These are phyloP conservation scores for Helminthosporium solani DNA, from an alignment of 2,329 filamentous ascomycete species.

Conservation along the genomic window DNA sequence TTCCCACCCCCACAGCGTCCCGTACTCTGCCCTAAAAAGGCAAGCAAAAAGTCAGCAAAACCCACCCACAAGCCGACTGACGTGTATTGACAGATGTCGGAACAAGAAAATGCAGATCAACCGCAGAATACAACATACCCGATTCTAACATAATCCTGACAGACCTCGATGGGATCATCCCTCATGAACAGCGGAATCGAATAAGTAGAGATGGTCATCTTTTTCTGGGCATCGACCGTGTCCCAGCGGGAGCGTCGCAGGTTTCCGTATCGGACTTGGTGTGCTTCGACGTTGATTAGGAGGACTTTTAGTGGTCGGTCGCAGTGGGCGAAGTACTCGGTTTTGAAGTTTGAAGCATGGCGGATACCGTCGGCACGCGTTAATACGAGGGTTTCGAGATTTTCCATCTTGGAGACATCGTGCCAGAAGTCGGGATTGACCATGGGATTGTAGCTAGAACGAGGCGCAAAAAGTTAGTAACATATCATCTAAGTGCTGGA, in stretches of 20 bases:
- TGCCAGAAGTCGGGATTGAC: conserved; percentile 34
- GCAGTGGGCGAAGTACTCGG: conserved; percentile 42
- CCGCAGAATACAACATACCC: conserved; percentile 25
- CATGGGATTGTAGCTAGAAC: conserved; percentile 29
- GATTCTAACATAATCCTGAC: conserved; percentile 46
- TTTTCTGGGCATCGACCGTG: conserved; percentile 24
- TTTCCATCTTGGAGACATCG: conserved; percentile 37
- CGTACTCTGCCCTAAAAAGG: conserved; percentile 33
- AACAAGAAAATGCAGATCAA: no score
- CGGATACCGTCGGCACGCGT: conserved; percentile 41
- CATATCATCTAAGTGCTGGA: no score
- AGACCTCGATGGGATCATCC: conserved; percentile 42
- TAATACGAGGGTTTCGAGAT: conserved; percentile 48
- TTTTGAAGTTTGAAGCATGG: conserved; percentile 37
- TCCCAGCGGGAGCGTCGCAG: conserved; percentile 24
- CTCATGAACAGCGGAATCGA: conserved; percentile 46
- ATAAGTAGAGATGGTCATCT: conserved; percentile 44
- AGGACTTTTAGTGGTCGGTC: conserved; percentile 20
- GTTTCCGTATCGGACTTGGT: conserved; percentile 17
- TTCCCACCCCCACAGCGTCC: conserved; percentile 32
- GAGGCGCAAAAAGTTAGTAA: no score
- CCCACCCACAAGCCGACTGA: no score
- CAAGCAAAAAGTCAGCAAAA: no score
- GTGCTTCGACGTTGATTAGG: conserved; percentile 19
- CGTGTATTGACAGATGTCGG: no score